Base-by-base conservation (phyloP, 768 basidiomycete species). In the Strobilomyces confusus region DNA sequence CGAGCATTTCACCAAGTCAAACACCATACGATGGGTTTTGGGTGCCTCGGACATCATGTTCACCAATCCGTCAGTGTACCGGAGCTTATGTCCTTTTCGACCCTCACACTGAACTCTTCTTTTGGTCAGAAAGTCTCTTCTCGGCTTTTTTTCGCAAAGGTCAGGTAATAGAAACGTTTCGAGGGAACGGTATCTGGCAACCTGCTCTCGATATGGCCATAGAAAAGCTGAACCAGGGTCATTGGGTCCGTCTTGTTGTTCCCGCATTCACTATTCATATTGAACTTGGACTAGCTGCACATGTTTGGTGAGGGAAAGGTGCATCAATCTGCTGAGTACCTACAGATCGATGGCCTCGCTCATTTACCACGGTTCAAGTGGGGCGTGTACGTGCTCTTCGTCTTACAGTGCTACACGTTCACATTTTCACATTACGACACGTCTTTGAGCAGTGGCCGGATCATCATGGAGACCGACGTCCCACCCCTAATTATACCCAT, bases 21-120 rank as follows among this genome's bases (percentile, higher is more conserved):
- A 74, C 29, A 82, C 77, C 47, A 88, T 76, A n/a, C 79, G 95
- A 46, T 98, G 95, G 94, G 86, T 91, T 5, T 79, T 97, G 22
- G 95, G 95, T 33, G 92, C 92, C 11, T 86, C 89, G 8, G 95
- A 98, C 52, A 84, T 98, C 65, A 86, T 95, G 77, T 98, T 97
- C 70, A 97, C 91, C 5, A 95, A 93, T 70, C 84, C 87, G 86
- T 92, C 65, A 74, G 86, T 71, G 19, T 12, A 47, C 17, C 22
- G 32, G 44, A 26, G n/a, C 49, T 56, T 34, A 38, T 56, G 15
- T 43, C 34, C 12, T 52, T 17, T 30, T 15, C 41, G 2, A 15
- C 22, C 40, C 41, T 13, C 17, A 9, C 44, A 40, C 52, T 70
- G 48, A 71, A 54, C 33, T 48, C 45, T 26, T 46, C 7, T 38